Base-by-base conservation (phyloP, 352 stramenopile species). In the Globisporangium carolinianum region DNA sequence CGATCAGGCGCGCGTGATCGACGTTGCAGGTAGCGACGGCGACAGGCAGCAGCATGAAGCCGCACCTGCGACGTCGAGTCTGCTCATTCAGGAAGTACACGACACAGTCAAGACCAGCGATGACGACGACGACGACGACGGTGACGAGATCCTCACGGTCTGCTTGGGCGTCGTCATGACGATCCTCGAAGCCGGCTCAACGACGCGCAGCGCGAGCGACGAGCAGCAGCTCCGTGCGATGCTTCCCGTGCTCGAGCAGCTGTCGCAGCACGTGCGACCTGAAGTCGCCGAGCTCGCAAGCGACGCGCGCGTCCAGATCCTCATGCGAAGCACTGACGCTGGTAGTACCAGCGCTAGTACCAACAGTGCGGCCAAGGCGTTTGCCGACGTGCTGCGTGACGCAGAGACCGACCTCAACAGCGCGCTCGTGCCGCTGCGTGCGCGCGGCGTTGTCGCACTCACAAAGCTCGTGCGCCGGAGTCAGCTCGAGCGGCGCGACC, bases 81-180 rank as follows among this genome's bases (percentile, higher is more conserved):
- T 35, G 15, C 37, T 62, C 24, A 49, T 62, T n/a, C 10, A 64
- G 45, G 58, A 62, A 38, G 49, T 64, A 35, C 18, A 42, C 17
- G 15, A 4, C 6, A 50, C 32, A 5, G 14, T 9, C 32, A 61
- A 6, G 50, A 50, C 8, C 6, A 48, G 17, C 46, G 55, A 7
- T 35, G 36, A 18, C 53, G 55, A 67, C n/a, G 56, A 55, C 5
- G 68, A 81, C 36, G 66, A 76, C 10, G 76, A 83, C 18, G 72
- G 69, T 10, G 71, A 78, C 18, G 85, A 93, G 46, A 84, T 94
- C 6, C 50, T 94, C 52, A 86, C 73, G 3, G 77, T 94, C n/a
- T 89, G 79, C 60, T 63, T 94, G 2, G 82, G 85, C 0, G 67
- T 94, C 37, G 58, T 91, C 2, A 77, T 84, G 61, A 94, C 85